These are phyloP conservation scores for Hyparrhenia diplandra DNA, from an alignment of 176 grass and related monocot species.

Conservation along the genomic window DNA sequence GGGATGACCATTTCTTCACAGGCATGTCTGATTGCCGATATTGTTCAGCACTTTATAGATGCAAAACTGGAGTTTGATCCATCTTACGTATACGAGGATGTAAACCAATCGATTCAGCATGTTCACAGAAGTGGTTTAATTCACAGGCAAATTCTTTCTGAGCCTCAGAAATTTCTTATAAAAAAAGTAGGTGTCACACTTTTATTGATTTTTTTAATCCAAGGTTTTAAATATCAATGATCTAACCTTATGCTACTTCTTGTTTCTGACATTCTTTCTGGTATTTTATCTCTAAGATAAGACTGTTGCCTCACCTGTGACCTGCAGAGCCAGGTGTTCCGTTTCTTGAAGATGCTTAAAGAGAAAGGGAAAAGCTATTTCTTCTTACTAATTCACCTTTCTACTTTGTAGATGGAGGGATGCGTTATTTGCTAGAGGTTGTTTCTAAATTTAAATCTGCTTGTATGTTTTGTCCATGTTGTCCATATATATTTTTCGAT, in stretches of 20 bases:
- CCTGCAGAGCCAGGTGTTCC: constrained; percentile 56
- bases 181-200: constrained; percentile 67
- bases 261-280: constrained; percentile 8
- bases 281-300: not conserved
- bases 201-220: not conserved
- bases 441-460: constrained; percentile 23
- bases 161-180: constrained; percentile 83
- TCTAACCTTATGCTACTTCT: constrained; percentile 24
- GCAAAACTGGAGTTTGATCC: constrained; percentile 96
- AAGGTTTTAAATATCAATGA: not conserved
- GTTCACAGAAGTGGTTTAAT: constrained; percentile 87
- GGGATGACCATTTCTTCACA: constrained; percentile 40
- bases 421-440: constrained; percentile 94
- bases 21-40: constrained; percentile 97
- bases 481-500: not conserved
- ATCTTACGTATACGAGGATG: constrained; percentile 90
- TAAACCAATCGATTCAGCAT: constrained; percentile 92
- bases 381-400: constrained; percentile 97
- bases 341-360: constrained; percentile 71
- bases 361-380: constrained; percentile 94
- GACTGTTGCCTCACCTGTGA: constrained; percentile 23
- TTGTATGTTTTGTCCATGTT: constrained; percentile 7
- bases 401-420: constrained; percentile 96
- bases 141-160: constrained; percentile 80
- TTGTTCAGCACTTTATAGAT: constrained; percentile 88